A percentile compares a stretch with the other conserved stretches of the same genome.
phyloP scores from a whole-genome alignment of 2,329 filamentous ascomycete genomes.

The Blumeria graminis region DNA sequence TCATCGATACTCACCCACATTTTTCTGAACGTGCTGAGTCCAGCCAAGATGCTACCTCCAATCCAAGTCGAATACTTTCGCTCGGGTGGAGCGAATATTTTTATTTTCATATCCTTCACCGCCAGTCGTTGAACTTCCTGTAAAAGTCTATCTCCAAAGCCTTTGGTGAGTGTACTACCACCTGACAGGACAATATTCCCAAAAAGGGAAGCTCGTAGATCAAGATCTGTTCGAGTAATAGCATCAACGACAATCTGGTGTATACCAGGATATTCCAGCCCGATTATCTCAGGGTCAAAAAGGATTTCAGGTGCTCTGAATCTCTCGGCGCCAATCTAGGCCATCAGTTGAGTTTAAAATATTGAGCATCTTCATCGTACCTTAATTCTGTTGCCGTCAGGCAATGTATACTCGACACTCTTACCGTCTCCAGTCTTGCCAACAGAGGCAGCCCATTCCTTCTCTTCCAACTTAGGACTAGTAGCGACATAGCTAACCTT shows the following conservation, averaged over 20 bases:
- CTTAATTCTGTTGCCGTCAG: conserved; percentile 85
- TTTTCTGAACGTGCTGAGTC: conserved; percentile 96
- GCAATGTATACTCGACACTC: conserved; percentile 65
- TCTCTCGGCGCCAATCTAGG: conserved; percentile 67
- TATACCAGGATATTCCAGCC: conserved; percentile 85
- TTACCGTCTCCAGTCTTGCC: conserved; percentile 51
- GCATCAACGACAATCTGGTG: conserved; percentile 96
- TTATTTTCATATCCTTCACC: conserved; percentile 98
- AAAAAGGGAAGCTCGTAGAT: conserved; percentile 80
- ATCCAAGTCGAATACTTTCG: conserved; percentile 99
- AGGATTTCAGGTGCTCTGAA: conserved; percentile 94
- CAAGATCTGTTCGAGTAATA: conserved; percentile 84
- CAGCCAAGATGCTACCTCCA: conserved; percentile 86
- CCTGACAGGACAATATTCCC: conserved; percentile 94
- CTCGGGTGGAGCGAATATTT: conserved; percentile 95
- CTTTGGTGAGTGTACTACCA: conserved; percentile 86
- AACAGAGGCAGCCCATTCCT: conserved; percentile 59
- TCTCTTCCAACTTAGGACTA: conserved; percentile 84
- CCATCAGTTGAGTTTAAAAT: conserved; percentile 5
- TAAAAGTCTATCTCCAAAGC: conserved; percentile 80
- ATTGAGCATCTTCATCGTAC: conserved; percentile 20
- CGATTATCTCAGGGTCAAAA: conserved; percentile 92
- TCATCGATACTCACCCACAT: conserved; percentile 99
- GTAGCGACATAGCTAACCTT: conserved; percentile 74
- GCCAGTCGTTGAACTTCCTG: conserved; percentile 81